Conservation (phyloP, 2,329 filamentous ascomycete genomes). For the Nothomitra cinnamomea region DNA sequence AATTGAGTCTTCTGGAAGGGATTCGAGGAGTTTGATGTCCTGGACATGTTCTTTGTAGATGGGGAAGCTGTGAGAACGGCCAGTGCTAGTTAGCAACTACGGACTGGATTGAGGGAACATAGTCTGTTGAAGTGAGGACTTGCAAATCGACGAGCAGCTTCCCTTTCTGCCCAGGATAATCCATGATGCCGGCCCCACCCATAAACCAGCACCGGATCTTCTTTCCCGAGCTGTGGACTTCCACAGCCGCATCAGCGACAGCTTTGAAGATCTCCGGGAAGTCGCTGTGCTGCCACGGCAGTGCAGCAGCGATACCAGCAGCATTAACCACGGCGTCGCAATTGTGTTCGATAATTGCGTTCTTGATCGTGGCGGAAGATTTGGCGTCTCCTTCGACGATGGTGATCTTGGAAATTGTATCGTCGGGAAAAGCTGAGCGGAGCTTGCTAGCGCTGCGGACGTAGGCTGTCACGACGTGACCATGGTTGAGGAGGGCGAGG, state of each 20-base stretch:
- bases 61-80: too few relatives aligned
- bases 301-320: conserved; percentile 13
- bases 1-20: too few relatives aligned
- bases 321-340: conserved; percentile 16
- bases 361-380: conserved; percentile 10
- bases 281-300: conserved; percentile 7
- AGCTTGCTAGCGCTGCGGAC: conserved; percentile 13
- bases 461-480: conserved; percentile 12
- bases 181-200: conserved; percentile 12
- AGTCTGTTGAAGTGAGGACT: too few relatives aligned
- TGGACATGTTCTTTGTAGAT: too few relatives aligned
- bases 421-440: conserved; percentile 1
- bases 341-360: conserved; percentile 11
- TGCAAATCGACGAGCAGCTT: conserved; percentile 11
- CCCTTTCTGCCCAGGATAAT: conserved; percentile 10
- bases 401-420: too few relatives aligned
- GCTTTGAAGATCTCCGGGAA: conserved; percentile 13
- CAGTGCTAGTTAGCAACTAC: too few relatives aligned
- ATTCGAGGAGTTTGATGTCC: too few relatives aligned
- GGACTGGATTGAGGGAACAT: too few relatives aligned
- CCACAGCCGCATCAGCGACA: conserved; percentile 11
- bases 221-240: conserved; percentile 11
- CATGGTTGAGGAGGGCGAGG: conserved; percentile 12
- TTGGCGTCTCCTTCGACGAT: too few relatives aligned
- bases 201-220: conserved; percentile 14